These are phyloP conservation scores for Coffea humblotiana DNA, from an alignment of 305 asterid species.

Conservation along the genomic window DNA sequence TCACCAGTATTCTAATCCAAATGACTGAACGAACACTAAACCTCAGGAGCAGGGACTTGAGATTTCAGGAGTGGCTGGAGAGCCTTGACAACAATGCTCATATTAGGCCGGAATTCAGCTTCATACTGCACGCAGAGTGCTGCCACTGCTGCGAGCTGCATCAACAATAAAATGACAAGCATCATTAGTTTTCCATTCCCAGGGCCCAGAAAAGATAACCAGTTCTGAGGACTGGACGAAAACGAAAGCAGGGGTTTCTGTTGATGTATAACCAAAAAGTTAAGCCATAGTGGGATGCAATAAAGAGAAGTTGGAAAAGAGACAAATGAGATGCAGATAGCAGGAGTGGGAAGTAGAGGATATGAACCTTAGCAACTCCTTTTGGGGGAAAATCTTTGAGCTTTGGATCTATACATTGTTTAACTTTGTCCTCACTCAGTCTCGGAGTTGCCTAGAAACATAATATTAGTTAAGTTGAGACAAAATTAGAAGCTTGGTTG, in stretches of 20 bases:
- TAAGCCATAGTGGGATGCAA: not conserved
- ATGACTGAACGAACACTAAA: not conserved
- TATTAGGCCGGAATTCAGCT: slow-evolving; percentile 37
- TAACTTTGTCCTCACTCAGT: slow-evolving; percentile 65
- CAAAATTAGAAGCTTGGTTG: not conserved
- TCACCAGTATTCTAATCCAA: not conserved
- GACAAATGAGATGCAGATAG: not conserved
- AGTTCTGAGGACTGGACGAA: not conserved
- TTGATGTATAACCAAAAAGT: not conserved
- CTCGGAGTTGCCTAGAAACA: slow-evolving; percentile 56
- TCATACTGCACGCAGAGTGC: slow-evolving; percentile 39
- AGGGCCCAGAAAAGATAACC: not conserved
- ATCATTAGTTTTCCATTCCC: not conserved
- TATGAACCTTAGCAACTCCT: slow-evolving; percentile 58
- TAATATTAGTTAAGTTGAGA: not conserved
- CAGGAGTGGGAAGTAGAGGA: not conserved
- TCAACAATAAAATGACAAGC: not conserved
- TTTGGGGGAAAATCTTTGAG: slow-evolving; percentile 59
- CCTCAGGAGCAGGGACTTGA: slow-evolving; percentile 29
- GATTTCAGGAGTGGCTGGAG: slow-evolving; percentile 34
- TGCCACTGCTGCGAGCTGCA: slow-evolving; percentile 38
- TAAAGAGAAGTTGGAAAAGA: not conserved
- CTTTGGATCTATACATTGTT: slow-evolving; percentile 61
- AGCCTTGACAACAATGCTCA: slow-evolving; percentile 40
- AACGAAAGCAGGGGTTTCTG: not conserved